phyloP scores from a whole-genome alignment of 192 early-diverging fungal genomes.

The Coemansia interrupta region DNA sequence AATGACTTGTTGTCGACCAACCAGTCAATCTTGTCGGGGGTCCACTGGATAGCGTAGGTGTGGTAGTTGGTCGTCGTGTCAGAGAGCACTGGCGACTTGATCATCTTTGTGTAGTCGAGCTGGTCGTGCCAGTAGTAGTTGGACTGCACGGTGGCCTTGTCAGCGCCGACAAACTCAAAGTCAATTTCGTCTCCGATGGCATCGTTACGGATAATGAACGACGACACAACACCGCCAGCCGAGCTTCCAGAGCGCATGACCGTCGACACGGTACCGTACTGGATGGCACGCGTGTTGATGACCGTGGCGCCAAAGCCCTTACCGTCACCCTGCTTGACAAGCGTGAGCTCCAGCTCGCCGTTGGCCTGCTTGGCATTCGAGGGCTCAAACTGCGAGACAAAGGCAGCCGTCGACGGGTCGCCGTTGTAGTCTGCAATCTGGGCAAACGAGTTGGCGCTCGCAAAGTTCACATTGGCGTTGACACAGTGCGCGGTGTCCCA shows the following conservation, averaged over 20 bases:
- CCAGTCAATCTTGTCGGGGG: conserved; percentile 54
- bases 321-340: conserved; percentile 46
- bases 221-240: conserved; percentile 56
- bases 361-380: conserved; percentile 48
- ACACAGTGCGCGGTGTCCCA: conserved; percentile 47
- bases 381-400: conserved; percentile 57
- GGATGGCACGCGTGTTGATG: conserved; percentile 54
- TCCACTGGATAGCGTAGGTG: conserved; percentile 57
- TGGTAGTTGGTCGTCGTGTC: conserved; percentile 56
- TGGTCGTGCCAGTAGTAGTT: conserved; percentile 58
- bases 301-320: conserved; percentile 60
- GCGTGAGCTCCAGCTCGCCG: conserved; percentile 41
- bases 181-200: conserved; percentile 59
- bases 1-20: conserved; percentile 48
- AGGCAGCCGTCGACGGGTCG: conserved; percentile 49
- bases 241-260: conserved; percentile 54
- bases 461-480: conserved; percentile 31
- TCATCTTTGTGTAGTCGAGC: conserved; percentile 56
- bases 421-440: conserved; percentile 50
- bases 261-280: conserved; percentile 57
- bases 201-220: conserved; percentile 58
- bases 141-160: conserved; percentile 54
- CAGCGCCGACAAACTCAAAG: conserved; percentile 59
- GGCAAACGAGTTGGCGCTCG: conserved; percentile 26
- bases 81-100: conserved; percentile 23